phyloP scores from a whole-genome alignment of 805 yeast genomes.

The Ogataea naganishii region DNA sequence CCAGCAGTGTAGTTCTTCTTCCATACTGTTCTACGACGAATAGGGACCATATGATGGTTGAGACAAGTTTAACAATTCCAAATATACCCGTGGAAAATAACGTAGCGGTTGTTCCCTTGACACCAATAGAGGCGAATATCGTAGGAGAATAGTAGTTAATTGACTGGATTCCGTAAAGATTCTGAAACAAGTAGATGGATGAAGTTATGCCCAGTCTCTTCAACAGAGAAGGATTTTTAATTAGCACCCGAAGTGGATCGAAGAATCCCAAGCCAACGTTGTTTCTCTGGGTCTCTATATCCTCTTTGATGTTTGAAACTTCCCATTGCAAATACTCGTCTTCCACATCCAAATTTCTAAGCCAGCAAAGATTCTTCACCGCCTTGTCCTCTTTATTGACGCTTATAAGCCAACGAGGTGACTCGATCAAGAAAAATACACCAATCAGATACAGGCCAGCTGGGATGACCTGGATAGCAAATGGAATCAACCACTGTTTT shows the following conservation, averaged over 20 bases:
- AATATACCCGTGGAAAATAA: constrained; percentile 45
- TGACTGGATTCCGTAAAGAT: constrained; percentile 41
- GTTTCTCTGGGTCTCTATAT: constrained; percentile 12
- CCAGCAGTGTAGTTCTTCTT: constrained; percentile 32
- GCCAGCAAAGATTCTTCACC: constrained; percentile 23
- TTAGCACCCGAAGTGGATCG: constrained; percentile 30
- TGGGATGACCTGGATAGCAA: constrained; percentile 38
- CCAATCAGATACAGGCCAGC: constrained; percentile 32
- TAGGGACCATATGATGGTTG: constrained; percentile 35
- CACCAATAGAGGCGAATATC: constrained; percentile 40
- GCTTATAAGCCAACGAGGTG: constrained; percentile 35
- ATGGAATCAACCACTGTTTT: constrained; percentile 39
- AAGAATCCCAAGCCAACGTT: constrained; percentile 28
- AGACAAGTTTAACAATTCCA: constrained; percentile 39
- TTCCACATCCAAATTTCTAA: constrained; percentile 28
- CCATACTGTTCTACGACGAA: constrained; percentile 39
- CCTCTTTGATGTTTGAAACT: constrained; percentile 21
- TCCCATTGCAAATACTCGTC: constrained; percentile 34
- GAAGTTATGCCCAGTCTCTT: constrained; percentile 30
- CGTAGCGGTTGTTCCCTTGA: constrained; percentile 33
- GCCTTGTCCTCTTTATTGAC: constrained; percentile 27
- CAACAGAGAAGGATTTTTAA: constrained; percentile 21
- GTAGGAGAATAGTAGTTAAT: constrained; percentile 47
- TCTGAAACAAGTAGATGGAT: constrained; percentile 33
- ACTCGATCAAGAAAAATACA: constrained; percentile 31